Base-by-base conservation (phyloP, 140 eudicot species). In the Flaveria floridana region DNA sequence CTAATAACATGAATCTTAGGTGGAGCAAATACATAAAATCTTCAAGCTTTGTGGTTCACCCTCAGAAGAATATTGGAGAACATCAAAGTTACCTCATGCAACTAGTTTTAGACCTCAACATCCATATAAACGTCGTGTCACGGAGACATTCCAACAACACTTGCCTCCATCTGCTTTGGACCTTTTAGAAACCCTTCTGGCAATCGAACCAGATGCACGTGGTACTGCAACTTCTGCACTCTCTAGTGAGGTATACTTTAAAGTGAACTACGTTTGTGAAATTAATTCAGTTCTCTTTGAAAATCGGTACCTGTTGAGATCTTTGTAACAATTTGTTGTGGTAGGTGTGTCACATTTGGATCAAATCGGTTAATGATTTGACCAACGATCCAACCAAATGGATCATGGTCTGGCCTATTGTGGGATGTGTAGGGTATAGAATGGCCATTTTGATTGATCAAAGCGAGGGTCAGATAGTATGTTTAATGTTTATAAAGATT, bases 1-100 rank as follows among this genome's bases (percentile, higher is more conserved):
- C 68, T 28, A 63, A 52, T 28, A 58, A 79, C 55, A 73, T 66
- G 75, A 52, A 74, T 77, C 4, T 71, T 76, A 92, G 98, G 98
- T 92, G 76, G 98, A 92, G 86, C 98, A 92, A 80, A 87, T 92
- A 87, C 98, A 92, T 69, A 92, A 91, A 73, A 91, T 91, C 62
- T 91, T 91, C 78, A 91, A 91, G 89, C 90, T 92, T 57, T 92
- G 97, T 78, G 98, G 98, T 79, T 92, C 98, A 61, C 98, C 98
- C 1, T 79, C 96, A 42, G 98, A 92, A 50, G 86, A 84, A 71
- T 89, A 87, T 76, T 92, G 98, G 98, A 81, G 66, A 64, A 79
- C 78, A 69, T 74, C 91, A 65, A 89, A 86, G 63, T 80, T 89
- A 18, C 92, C 92, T 63, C 91, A 84, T 57, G 87, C 95, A 55